Evolutionary conservation across 2,329 filamentous ascomycete species (phyloP).

Genomic region (Fusarium tricinctum): DNA sequence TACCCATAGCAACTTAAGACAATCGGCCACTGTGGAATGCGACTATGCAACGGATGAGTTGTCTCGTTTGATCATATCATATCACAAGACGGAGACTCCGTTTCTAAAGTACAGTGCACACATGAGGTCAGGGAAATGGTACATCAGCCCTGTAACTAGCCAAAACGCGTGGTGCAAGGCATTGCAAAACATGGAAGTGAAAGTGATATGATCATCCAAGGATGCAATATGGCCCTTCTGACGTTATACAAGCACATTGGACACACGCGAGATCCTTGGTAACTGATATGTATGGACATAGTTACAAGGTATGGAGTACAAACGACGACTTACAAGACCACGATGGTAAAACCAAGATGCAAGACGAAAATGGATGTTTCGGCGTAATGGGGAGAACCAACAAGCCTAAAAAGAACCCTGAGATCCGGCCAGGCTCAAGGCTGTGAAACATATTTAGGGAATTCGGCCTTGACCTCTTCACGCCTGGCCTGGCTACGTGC

Average conservation of each 20-base stretch:
- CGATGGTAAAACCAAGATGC: neutral
- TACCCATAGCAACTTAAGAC: constrained; percentile 1
- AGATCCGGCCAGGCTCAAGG: neutral
- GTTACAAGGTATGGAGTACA: neutral
- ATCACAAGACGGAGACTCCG: too few species aligned
- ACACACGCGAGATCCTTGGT: constrained; percentile 20
- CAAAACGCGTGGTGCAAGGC: neutral
- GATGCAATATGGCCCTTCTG: neutral
- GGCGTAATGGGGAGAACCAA: constrained; percentile 1
- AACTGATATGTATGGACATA: neutral
- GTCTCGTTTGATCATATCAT: neutral
- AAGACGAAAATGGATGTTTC: constrained; percentile 4
- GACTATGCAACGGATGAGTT: neutral
- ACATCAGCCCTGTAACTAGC: neutral
- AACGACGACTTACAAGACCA: neutral
- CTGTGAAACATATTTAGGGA: constrained; percentile 12
- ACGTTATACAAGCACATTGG: constrained; percentile 4
- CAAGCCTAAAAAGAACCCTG: neutral
- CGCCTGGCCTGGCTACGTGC: neutral
- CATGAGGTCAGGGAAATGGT: neutral
- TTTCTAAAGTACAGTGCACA: neutral
- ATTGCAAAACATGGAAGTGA: neutral
- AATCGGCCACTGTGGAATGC: constrained; percentile 11
- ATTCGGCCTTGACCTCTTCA: neutral
- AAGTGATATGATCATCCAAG: neutral